Evolutionary conservation across 176 grass and related monocot species (phyloP).

Genomic region (Chrysopogon serrulatus): DNA sequence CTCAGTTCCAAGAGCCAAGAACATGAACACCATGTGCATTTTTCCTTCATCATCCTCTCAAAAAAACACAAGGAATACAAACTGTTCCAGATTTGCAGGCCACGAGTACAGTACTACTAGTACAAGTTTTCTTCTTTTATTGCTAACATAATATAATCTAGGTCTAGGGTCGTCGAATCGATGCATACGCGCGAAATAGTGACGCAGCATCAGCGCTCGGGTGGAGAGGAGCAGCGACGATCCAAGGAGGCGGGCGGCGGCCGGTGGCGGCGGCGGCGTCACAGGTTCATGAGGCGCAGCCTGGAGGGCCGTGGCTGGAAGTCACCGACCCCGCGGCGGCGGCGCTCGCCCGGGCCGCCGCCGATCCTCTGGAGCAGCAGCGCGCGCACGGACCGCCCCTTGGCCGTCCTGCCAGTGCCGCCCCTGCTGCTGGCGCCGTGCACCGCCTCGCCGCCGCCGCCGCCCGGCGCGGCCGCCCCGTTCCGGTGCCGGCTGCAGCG

Average conservation of each 20-base stretch:
- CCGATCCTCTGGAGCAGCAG: constrained; percentile 52
- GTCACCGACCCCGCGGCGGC: constrained; percentile 5
- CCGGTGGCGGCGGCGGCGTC: neutral
- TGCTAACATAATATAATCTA: neutral
- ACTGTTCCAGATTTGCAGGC: neutral
- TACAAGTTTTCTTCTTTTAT: neutral
- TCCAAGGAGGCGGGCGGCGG: neutral
- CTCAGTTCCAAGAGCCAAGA: neutral
- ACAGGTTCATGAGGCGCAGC: constrained; percentile 42
- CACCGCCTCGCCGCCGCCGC: neutral
- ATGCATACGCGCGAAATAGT: constrained; percentile 35
- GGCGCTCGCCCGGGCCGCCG: constrained; percentile 21
- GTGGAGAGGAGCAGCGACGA: neutral
- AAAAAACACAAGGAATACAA: neutral
- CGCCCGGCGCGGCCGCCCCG: neutral
- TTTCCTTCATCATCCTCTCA: neutral
- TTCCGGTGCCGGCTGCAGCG: constrained; percentile 65
- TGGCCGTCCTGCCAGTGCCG: neutral
- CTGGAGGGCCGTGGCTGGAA: constrained; percentile 65
- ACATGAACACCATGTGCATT: neutral
- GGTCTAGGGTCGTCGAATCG: neutral
- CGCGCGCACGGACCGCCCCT: constrained; percentile 43
- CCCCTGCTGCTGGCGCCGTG: neutral
- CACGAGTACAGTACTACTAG: neutral
- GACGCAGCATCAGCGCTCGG: neutral